Percentiles rank a stretch among this genome's conserved stretches.
Evolutionary conservation across 2,329 filamentous ascomycete genomes (phyloP).

Genomic region (Talaromyces amestolkiae): DNA sequence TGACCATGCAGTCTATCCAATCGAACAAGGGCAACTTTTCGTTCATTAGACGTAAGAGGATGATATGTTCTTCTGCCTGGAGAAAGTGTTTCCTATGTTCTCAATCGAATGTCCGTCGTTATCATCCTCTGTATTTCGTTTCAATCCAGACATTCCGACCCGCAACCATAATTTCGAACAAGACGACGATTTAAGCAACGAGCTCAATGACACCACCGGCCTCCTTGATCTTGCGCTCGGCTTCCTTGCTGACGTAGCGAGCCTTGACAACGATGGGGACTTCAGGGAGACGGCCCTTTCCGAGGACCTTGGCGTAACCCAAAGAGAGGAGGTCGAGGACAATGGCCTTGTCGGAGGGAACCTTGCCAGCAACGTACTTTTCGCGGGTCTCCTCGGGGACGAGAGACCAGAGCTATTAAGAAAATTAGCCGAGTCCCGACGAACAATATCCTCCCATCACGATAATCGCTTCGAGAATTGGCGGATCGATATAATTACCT

Average conservation of each 20-base stretch:
- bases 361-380: slow-evolving; percentile 73
- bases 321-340: slow-evolving; percentile 96
- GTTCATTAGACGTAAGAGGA: slow-evolving; percentile 6
- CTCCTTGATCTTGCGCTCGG: slow-evolving; percentile 98
- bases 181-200: slow-evolving; percentile 67
- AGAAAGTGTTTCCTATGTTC: neutral
- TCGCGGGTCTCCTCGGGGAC: slow-evolving; percentile 91
- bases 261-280: slow-evolving; percentile 93
- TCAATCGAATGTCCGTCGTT: neutral
- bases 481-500: slow-evolving; percentile 59
- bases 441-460: neutral
- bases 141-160: neutral
- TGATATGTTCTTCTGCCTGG: neutral
- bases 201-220: slow-evolving; percentile 94
- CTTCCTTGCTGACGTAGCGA: slow-evolving; percentile 91
- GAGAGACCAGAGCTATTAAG: slow-evolving; percentile 81
- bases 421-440: slow-evolving; percentile 7
- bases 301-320: slow-evolving; percentile 98
- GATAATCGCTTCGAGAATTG: neutral
- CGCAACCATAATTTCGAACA: neutral
- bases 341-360: slow-evolving; percentile 85
- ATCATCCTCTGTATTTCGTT: slow-evolving; percentile 7
- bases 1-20: slow-evolving; percentile 8
- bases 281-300: slow-evolving; percentile 93
- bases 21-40: slow-evolving; percentile 13